Evolutionary conservation across 2,329 filamentous ascomycete species (phyloP), one percentile per base, ranked within the genome.

Genomic region (Penicillium sumatraense): DNA sequence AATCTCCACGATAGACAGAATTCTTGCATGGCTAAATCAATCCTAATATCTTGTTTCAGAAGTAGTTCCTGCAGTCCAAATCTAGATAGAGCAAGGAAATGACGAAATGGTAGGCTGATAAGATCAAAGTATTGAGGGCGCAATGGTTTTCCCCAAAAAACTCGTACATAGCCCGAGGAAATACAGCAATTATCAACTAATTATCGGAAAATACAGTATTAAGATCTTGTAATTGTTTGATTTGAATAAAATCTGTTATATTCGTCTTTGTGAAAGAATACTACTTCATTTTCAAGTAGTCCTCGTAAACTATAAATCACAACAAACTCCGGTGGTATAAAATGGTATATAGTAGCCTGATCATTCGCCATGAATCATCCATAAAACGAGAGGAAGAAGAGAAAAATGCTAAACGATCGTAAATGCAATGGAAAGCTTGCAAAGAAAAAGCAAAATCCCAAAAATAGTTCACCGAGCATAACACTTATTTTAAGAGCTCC

Each of bases 281-380:
- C n/a, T n/a, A n/a, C n/a, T n/a, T n/a, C n/a, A n/a, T n/a, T n/a
- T n/a, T n/a, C n/a, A n/a, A n/a, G n/a, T 36, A 38, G 35, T 38
- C 20, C 3, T 29, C 9, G 27, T 29, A 36, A 36, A 5, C 14
- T 16, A 14, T 11, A 41, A 14, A n/a, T 41, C 21, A 24, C 24
- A 41, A 13, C 35, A 20, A 20, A 24, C 38, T 41, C 38, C 38
- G 11, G 11, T 41, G 36, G 33, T 36, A 36, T 36, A 40, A 24
- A 26, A n/a, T 26, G 38, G 38, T 42, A 42, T 27, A 44, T 18
- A 27, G 23, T 44, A 44, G 13, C 24, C 23, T 26, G 40, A n/a
- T 44, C 38, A 44, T 27, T 44, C n/a, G 40, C 23, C 21, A 44
- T 44, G 21, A 16, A 26, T 44, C 40, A 44, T 44, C 40, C 40